phyloP scores from a whole-genome alignment of 352 stramenopile genomes.

The Pythium graminicola region DNA sequence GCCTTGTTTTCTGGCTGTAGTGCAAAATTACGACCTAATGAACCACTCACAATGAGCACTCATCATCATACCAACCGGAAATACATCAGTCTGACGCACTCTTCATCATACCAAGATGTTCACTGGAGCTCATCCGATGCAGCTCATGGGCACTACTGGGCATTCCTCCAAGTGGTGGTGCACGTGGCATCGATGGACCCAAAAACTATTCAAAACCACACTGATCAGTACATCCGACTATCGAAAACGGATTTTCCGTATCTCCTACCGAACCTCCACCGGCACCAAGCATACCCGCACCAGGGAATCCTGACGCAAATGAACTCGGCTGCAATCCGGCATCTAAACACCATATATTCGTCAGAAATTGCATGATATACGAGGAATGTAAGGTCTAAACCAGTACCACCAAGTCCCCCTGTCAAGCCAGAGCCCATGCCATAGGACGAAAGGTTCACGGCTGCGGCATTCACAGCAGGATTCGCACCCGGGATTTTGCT shows the following conservation, averaged over 20 bases:
- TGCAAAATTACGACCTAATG: slow-evolving; percentile 46
- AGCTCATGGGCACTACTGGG: slow-evolving; percentile 41
- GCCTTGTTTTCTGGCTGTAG: slow-evolving; percentile 53
- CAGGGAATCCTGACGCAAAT: slow-evolving; percentile 41
- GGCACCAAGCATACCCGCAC: slow-evolving; percentile 35
- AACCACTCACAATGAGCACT: not conserved
- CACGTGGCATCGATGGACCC: slow-evolving; percentile 30
- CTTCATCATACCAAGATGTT: slow-evolving; percentile 31
- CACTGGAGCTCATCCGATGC: slow-evolving; percentile 53
- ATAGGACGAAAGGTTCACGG: slow-evolving; percentile 43
- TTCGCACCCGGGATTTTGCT: slow-evolving; percentile 27
- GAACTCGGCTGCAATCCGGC: slow-evolving; percentile 5
- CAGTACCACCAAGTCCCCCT: slow-evolving; percentile 8
- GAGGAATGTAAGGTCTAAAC: not conserved
- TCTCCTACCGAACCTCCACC: slow-evolving; percentile 34
- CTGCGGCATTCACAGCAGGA: slow-evolving; percentile 19
- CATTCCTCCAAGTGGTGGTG: slow-evolving; percentile 19
- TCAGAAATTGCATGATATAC: not conserved
- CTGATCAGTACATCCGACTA: too few relatives aligned
- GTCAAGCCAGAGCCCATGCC: slow-evolving; percentile 27
- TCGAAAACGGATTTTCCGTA: not conserved
- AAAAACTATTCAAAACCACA: slow-evolving; percentile 51
- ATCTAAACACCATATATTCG: not conserved
- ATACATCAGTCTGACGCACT: slow-evolving; percentile 7
- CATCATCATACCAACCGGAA: not conserved